Base-by-base conservation (phyloP, 2,329 filamentous ascomycete genomes). In the Orbilia javanica region DNA sequence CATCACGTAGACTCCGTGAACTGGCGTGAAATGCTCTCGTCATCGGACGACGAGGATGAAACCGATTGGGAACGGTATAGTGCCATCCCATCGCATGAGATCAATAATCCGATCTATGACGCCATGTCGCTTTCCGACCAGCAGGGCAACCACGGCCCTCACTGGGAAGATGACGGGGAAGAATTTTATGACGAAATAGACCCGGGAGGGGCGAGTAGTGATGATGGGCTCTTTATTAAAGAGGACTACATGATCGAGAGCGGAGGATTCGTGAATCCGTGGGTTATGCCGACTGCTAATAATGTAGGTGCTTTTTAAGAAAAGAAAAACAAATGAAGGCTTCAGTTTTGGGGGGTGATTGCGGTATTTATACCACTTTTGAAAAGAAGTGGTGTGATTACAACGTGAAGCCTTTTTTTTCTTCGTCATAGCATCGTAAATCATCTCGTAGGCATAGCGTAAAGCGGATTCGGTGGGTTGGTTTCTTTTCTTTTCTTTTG, bases 1-100 rank as follows among this genome's bases (percentile, higher is more conserved):
- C 63, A 64, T 18, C 52, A 52, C 10, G 46, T 64, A 13, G 39
- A 63, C 36, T 39, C 46, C 39, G 71, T 79, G 31, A 62, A 79
- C 42, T 79, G 77, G 77, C 64, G 57, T 18, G 77, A 79, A 20
- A 79, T 79, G 77, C 34, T 79, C 7, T 79, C 77, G 1, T 72
- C 68, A 18, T 69, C 64, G 5, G 57, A 64, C 10, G 72, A 76
- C 15, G 66, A 71, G 15, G 73, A 70, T 25, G 55, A 55, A 27
- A 65, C 68, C 20, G 74, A 78, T 50, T 78, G 74, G 74, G 74
- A 78, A 20, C 42, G 62, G 20, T 78, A 78, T 29, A 72, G 67
- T 46, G 67, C 60, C 53, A 78, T 78, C 53, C 67, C 62, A 1
- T 78, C 74, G 62, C 74, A 78, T 5, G 74, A 78, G 63, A 67